Percentiles rank a stretch among this genome's conserved stretches.
Conservation (phyloP, 495 filamentous ascomycete genomes). For the Clavariopsis aquatica region DNA sequence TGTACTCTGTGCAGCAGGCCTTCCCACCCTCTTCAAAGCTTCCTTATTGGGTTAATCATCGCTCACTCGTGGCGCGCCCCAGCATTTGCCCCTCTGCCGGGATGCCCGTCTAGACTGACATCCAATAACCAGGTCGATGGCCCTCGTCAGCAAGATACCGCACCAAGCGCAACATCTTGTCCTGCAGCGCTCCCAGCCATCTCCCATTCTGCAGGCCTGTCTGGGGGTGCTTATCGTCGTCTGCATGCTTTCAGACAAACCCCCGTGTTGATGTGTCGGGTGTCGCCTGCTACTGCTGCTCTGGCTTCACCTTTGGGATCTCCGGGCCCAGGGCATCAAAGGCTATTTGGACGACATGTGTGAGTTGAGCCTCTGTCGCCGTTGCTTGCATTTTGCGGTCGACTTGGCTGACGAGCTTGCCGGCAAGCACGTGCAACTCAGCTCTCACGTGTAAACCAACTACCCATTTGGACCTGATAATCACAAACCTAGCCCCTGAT, state of each 20-base stretch:
- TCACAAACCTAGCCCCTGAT: too few relatives aligned
- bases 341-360: constrained; percentile 1
- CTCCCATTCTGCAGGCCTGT: neutral
- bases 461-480: too few relatives aligned
- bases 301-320: neutral
- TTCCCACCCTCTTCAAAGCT: neutral
- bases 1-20: too few relatives aligned
- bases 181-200: neutral
- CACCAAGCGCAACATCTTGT: neutral
- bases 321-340: neutral
- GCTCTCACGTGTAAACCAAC: too few relatives aligned
- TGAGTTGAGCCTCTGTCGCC: neutral
- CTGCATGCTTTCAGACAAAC: neutral
- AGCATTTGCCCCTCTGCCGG: neutral
- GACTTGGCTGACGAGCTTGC: too few relatives aligned
- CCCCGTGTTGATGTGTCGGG: neutral
- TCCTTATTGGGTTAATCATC: neutral
- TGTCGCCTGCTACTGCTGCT: neutral
- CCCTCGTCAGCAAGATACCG: neutral
- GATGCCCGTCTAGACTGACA: neutral
- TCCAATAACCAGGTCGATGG: constrained; percentile 36
- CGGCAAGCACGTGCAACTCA: too few relatives aligned
- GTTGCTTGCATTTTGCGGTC: neutral
- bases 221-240: constrained; percentile 2
- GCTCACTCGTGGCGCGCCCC: neutral